Conservation (phyloP, 176 grass and related monocot species). For the Urochloa ruziziensis region DNA sequence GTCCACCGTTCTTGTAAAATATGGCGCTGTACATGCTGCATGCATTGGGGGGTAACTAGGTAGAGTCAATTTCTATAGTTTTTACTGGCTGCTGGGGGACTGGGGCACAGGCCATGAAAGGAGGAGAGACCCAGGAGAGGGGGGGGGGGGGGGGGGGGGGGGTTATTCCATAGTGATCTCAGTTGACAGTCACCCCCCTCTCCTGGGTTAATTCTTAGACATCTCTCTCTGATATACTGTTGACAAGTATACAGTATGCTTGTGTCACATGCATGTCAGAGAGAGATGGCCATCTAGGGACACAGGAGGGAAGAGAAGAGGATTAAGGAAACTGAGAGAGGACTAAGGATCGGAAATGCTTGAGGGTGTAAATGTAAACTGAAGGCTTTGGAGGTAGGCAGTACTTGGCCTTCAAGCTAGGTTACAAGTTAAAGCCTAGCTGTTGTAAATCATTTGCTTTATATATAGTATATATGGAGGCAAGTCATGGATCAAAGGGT, state of each 20-base stretch:
- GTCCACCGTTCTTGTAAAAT: conserved; percentile 31
- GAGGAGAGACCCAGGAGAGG: background rate
- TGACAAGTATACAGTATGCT: background rate
- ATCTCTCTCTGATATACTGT: background rate
- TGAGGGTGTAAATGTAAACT: conserved; percentile 9
- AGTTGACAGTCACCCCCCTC: background rate
- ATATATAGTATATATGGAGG: background rate
- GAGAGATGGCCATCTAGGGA: background rate
- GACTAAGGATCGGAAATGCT: background rate
- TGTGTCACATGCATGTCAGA: background rate
- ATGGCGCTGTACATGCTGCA: conserved; percentile 31
- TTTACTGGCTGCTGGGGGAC: conserved; percentile 20
- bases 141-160: too few species aligned
- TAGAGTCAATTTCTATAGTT: conserved; percentile 34
- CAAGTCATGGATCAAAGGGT: background rate
- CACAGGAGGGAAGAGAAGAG: background rate
- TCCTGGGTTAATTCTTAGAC: background rate
- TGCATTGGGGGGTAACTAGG: conserved; percentile 32
- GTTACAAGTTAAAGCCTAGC: background rate
- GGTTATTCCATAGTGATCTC: background rate
- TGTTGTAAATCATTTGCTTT: conserved; percentile 4
- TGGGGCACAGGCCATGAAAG: background rate
- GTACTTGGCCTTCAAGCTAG: background rate
- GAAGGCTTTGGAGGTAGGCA: background rate
- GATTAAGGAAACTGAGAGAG: background rate